Evolutionary conservation across 805 yeast genomes (phyloP).

Genomic region (Teunomyces lycoperdinae): DNA sequence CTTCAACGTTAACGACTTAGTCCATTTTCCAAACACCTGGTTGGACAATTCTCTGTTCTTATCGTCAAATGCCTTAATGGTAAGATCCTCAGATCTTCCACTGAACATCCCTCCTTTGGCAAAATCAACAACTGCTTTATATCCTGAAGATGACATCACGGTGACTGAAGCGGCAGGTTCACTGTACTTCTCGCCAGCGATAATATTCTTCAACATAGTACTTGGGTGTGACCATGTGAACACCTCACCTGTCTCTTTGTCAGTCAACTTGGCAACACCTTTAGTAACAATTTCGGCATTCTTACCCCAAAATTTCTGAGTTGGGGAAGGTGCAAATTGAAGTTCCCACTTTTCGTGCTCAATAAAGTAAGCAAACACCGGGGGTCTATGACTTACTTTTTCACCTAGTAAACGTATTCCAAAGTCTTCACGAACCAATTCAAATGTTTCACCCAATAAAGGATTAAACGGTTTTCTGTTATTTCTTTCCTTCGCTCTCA

Average conservation of each 20-base stretch:
- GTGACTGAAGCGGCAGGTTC: constrained; percentile 78
- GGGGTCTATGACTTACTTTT: constrained; percentile 86
- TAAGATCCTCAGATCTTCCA: constrained; percentile 68
- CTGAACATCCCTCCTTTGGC: constrained; percentile 84
- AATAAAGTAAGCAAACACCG: constrained; percentile 74
- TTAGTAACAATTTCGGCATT: constrained; percentile 76
- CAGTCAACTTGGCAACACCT: constrained; percentile 61
- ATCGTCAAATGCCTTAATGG: constrained; percentile 42
- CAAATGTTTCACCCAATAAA: constrained; percentile 88
- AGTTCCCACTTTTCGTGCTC: constrained; percentile 74
- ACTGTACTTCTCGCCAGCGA: constrained; percentile 92
- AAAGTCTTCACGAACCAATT: constrained; percentile 78
- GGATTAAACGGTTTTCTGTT: constrained; percentile 94
- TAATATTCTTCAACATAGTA: constrained; percentile 75
- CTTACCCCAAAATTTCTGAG: constrained; percentile 94
- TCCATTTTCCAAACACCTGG: constrained; percentile 79
- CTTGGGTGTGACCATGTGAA: constrained; percentile 83
- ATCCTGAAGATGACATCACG: constrained; percentile 66
- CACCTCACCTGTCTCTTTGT: constrained; percentile 63
- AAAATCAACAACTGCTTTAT: constrained; percentile 68
- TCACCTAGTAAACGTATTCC: constrained; percentile 77
- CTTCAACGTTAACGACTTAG: constrained; percentile 54
- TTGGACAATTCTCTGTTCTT: constrained; percentile 37
- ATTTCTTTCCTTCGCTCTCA: constrained; percentile 72
- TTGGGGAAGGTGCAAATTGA: constrained; percentile 63